Evolutionary conservation across 108 stramenopile species (phyloP), one percentile per base, ranked within the genome.

Genomic region (Conticribra guillardii): DNA sequence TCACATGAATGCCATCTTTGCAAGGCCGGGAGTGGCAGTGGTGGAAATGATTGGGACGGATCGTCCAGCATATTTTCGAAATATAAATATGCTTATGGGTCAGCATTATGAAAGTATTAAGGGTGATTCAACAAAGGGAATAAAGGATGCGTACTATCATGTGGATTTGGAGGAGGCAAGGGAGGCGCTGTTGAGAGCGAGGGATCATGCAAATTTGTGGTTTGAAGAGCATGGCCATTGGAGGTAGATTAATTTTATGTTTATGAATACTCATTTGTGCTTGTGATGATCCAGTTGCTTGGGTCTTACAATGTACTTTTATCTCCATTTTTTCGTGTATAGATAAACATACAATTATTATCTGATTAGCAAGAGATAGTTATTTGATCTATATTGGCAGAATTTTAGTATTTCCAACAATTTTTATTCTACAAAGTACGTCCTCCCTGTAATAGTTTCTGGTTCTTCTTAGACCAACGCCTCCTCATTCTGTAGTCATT

Each of bases 401-500:
- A 44, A 62, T n/a, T n/a, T n/a, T n/a, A n/a, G n/a, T n/a, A n/a
- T n/a, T n/a, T n/a, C n/a, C n/a, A n/a, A n/a, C n/a, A n/a, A n/a
- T n/a, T n/a, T n/a, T n/a, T 9, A 41, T 41, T 9, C 37, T 41
- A 64, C 60, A 71, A 74, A 49, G 77, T 56, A 30, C 92, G 68
- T 8, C 92, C 92, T 15, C 92, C 92, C 54, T 83, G 87, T 37
- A 94, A 50, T 45, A 85, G 47, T 31, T 71, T 69, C 60, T 89
- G 70, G 52, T 88, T 87, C 34, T 70, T 60, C 56, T 84, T 82
- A 28, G 61, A 67, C 54, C 87, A 83, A 17, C 89, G 77, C 52
- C 84, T 86, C 28, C 88, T 84, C 88, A 91, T 88, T 50, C 82
- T 71, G 60, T 83, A 81, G 53, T 94, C 89, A 54, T 76, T 74